Evolutionary conservation across 2,329 filamentous ascomycete genomes (phyloP), one percentile per base, ranked within the genome.

Genomic region (Pyrenophora graminea): DNA sequence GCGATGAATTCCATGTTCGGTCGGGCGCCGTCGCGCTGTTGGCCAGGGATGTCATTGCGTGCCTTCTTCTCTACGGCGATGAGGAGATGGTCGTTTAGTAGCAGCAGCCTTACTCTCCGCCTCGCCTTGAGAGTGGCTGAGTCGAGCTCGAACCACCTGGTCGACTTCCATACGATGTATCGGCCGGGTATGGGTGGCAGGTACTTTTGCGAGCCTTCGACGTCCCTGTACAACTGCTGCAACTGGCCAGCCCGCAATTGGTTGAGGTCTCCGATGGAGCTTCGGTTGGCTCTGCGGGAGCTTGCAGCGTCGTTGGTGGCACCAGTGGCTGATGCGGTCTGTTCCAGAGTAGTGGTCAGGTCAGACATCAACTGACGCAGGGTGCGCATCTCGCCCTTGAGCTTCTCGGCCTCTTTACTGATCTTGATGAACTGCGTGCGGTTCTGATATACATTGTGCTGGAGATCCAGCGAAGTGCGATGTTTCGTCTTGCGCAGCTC

Each of bases 351-450:
- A 2, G 66, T 69, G 3, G 78, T 97, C 49, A 99, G 82, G 60
- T 99, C 94, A 2, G 91, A 87, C 88, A 99, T 97, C 45, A 97
- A 81, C 59, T 90, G 90, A 38, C 90, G 85, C 27, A 99, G 82
- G 6, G 90, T 90, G 45, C 90, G 85, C 94, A 99, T 97, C 73
- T 99, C 94, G 48, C 85, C 85, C 76, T 97, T 97, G 51, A 99
- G 84, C 77, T 96, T 97, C 75, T 99, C 94, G 2, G 95, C 94
- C 77, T 99, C 94, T 75, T 97, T 97, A 71, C 92, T 97, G 74
- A 99, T 97, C 75, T 96, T 96, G 80, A 99, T 97, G 70, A 99
- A 99, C 68, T 97, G 94, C 0, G 91, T 96, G 41, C 94, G 86
- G 74, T 99, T 99, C 73, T 97, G 92, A 75, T 96, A 93, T 43